A percentile compares a stretch with the other conserved stretches of the same genome.
Conservation (phyloP, 2,329 filamentous ascomycete genomes). For the Alternaria arbusti region DNA sequence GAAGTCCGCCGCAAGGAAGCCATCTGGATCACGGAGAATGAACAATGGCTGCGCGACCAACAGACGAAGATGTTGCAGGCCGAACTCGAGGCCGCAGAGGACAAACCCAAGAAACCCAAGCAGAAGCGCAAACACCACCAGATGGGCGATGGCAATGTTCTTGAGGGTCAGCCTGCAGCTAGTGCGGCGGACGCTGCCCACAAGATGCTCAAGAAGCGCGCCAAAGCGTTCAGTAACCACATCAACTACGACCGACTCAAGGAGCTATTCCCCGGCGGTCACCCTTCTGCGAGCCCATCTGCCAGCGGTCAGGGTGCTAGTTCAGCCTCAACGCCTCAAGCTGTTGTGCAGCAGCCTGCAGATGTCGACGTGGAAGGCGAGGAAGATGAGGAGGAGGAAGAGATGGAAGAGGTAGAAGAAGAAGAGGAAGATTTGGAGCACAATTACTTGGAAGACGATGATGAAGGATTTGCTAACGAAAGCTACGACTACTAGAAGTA, state of each 20-base stretch:
- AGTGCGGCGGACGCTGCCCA: constrained; percentile 54
- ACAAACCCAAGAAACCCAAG: constrained; percentile 58
- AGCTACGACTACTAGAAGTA: constrained; percentile 33
- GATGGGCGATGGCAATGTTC: constrained; percentile 51
- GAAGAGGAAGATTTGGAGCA: constrained; percentile 49
- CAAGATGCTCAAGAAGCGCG: constrained; percentile 56
- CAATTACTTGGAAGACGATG: constrained; percentile 52
- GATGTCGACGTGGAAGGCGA: constrained; percentile 25
- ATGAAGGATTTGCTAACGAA: constrained; percentile 52
- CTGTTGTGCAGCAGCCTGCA: constrained; percentile 5
- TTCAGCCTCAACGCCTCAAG: constrained; percentile 18
- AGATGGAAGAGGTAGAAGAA: constrained; percentile 46
- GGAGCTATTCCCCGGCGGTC: constrained; percentile 45
- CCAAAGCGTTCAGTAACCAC: constrained; percentile 50
- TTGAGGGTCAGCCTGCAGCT: constrained; percentile 51
- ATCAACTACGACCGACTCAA: constrained; percentile 57
- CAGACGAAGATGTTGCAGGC: constrained; percentile 82
- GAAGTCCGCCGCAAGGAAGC: constrained; percentile 85
- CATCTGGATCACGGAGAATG: constrained; percentile 94
- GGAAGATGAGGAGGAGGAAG: constrained; percentile 29
- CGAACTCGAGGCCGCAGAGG: constrained; percentile 65
- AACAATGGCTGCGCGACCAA: constrained; percentile 86
- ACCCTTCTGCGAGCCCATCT: constrained; percentile 19
- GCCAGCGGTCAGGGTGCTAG: constrained; percentile 31
- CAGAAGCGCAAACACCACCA: constrained; percentile 46